Conservation (phyloP, 495 filamentous ascomycete genomes). For the Xylaria telfairii region DNA sequence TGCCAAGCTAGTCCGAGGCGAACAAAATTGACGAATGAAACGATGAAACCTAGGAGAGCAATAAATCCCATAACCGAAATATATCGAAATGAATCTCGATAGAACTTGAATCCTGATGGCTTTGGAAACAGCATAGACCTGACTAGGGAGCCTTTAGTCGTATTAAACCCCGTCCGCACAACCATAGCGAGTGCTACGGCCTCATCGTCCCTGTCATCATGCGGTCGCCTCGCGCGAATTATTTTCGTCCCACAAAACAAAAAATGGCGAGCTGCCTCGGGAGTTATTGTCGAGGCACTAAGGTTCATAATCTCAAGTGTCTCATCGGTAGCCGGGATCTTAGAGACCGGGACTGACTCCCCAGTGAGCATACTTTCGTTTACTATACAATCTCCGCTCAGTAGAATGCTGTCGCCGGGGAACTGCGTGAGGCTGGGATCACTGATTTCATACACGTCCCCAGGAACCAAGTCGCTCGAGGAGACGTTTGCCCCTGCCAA, state of each 20-base stretch:
- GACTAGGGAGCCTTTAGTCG: conserved; percentile 94
- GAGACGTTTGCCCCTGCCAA: conserved; percentile 78
- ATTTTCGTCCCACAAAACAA: conserved; percentile 96
- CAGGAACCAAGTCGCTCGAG: conserved; percentile 89
- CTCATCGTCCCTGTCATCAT: conserved; percentile 81
- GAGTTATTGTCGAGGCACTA: conserved; percentile 75
- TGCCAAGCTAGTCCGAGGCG: conserved; percentile 82
- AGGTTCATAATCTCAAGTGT: conserved; percentile 76
- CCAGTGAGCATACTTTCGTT: conserved; percentile 99
- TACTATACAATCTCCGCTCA: conserved; percentile 96
- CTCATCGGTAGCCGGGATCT: conserved; percentile 83
- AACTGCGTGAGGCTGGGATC: conserved; percentile 94
- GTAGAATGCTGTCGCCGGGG: conserved; percentile 89
- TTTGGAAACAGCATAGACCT: conserved; percentile 99
- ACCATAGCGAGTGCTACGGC: conserved; percentile 91
- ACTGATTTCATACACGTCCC: conserved; percentile 96
- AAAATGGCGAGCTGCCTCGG: conserved; percentile 83
- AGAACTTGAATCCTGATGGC: conserved; percentile 97
- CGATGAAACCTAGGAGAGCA: conserved; percentile 84
- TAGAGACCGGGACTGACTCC: conserved; percentile 98
- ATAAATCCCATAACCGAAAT: conserved; percentile 97
- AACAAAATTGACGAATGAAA: conserved; percentile 92
- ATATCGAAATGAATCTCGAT: conserved; percentile 95
- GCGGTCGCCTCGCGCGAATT: conserved; percentile 85
- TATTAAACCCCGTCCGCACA: conserved; percentile 93